Conservation (phyloP, 1,284 basidiomycete species). For the Phellopilus nigrolimitatus region DNA sequence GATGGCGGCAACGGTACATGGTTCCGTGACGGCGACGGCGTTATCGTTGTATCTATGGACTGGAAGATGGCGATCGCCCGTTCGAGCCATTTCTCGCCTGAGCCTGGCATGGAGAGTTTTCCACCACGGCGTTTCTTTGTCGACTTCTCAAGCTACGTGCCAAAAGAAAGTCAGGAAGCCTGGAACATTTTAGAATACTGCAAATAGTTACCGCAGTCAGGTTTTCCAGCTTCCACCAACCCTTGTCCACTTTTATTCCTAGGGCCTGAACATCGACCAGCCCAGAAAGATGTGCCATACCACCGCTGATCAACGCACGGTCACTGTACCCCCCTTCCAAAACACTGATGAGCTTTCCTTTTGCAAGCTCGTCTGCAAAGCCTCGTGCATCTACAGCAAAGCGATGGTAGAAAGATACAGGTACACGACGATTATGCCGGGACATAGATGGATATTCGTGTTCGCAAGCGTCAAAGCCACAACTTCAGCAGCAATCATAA, state of each 20-base stretch:
- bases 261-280: slow-evolving; percentile 39
- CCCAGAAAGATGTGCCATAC: slow-evolving; percentile 75
- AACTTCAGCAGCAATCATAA: slow-evolving; percentile 36
- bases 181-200: not conserved
- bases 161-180: not conserved
- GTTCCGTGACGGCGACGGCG: slow-evolving; percentile 28
- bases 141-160: slow-evolving; percentile 62
- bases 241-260: slow-evolving; percentile 35
- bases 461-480: slow-evolving; percentile 91
- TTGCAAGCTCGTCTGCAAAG: slow-evolving; percentile 64
- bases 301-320: slow-evolving; percentile 76
- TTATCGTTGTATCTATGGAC: slow-evolving; percentile 33
- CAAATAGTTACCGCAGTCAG: slow-evolving; percentile 49
- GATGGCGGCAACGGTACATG: slow-evolving; percentile 32
- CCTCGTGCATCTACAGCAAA: slow-evolving; percentile 73
- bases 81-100: slow-evolving; percentile 50
- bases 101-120: slow-evolving; percentile 34
- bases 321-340: slow-evolving; percentile 97
- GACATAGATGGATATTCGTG: slow-evolving; percentile 93
- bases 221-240: slow-evolving; percentile 71
- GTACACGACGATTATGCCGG: slow-evolving; percentile 87
- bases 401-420: slow-evolving; percentile 79
- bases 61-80: slow-evolving; percentile 42
- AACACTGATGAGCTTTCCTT: slow-evolving; percentile 78
- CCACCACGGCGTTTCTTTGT: slow-evolving; percentile 57